phyloP scores from a whole-genome alignment of 208 protist genomes.

The Chromosphaera perkinsii region DNA sequence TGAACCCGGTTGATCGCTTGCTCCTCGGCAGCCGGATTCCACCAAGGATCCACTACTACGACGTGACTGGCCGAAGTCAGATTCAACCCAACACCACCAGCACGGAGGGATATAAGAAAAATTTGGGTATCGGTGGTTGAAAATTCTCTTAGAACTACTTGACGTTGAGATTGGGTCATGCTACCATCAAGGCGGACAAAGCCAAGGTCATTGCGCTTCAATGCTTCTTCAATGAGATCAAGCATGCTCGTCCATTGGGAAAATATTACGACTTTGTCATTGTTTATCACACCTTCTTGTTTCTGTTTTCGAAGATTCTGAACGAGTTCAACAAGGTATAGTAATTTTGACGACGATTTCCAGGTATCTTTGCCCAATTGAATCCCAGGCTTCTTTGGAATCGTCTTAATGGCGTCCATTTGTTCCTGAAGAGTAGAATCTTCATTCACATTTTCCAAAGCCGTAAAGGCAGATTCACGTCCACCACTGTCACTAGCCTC shows the following conservation, averaged over 20 bases:
- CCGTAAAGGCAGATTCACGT: too few species aligned
- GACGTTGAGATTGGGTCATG: not conserved
- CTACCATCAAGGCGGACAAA: constrained; percentile 74
- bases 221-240: constrained; percentile 78
- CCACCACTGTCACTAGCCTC: too few species aligned
- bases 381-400: too few species aligned
- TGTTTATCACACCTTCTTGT: too few species aligned
- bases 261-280: constrained; percentile 92
- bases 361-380: too few species aligned
- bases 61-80: constrained; percentile 75
- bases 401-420: too few species aligned
- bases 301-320: too few species aligned
- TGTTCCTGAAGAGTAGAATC: too few species aligned
- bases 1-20: constrained; percentile 49
- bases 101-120: constrained; percentile 75
- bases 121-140: not conserved
- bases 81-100: constrained; percentile 93
- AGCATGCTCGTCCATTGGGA: constrained; percentile 94
- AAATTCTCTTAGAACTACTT: constrained; percentile 1
- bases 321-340: too few species aligned
- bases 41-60: constrained; percentile 88
- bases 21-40: constrained; percentile 69
- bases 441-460: too few species aligned
- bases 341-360: too few species aligned
- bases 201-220: constrained; percentile 62